phyloP scores from a whole-genome alignment of 2,329 filamentous ascomycete genomes.

The Tolypocladium ovalisporum region DNA sequence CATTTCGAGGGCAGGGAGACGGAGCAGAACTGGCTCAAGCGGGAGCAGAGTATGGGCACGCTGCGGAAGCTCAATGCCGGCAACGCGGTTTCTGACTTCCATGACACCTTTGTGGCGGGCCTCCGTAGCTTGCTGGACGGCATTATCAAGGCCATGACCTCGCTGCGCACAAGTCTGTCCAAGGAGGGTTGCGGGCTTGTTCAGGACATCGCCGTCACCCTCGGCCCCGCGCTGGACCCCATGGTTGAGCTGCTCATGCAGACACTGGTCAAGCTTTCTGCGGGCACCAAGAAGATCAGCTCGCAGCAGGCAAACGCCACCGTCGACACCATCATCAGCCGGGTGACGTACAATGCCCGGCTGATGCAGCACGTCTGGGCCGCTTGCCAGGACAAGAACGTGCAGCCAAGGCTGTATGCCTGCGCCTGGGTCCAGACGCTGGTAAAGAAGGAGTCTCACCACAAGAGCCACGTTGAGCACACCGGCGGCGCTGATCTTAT shows the following conservation, averaged over 20 bases:
- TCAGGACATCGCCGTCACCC: conserved; percentile 70
- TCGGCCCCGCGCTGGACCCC: conserved; percentile 70
- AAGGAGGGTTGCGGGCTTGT: conserved; percentile 76
- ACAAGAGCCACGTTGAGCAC: conserved; percentile 78
- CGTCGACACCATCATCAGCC: conserved; percentile 69
- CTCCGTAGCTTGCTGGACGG: conserved; percentile 73
- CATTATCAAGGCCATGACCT: conserved; percentile 75
- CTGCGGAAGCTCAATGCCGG: conserved; percentile 71
- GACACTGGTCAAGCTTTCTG: conserved; percentile 79
- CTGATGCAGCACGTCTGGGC: conserved; percentile 77
- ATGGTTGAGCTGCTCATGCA: conserved; percentile 89
- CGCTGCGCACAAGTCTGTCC: conserved; percentile 79
- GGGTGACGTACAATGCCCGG: conserved; percentile 67
- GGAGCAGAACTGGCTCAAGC: conserved; percentile 81
- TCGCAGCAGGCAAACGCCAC: conserved; percentile 73
- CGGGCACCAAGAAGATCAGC: conserved; percentile 83
- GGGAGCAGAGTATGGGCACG: conserved; percentile 71
- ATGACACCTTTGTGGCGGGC: conserved; percentile 55
- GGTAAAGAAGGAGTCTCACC: conserved; percentile 62
- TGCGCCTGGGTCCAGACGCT: conserved; percentile 77
- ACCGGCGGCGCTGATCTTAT: conserved; percentile 71
- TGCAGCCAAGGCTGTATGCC: conserved; percentile 70
- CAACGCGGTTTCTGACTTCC: conserved; percentile 71
- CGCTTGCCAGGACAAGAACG: conserved; percentile 87
- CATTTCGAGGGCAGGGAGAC: conserved; percentile 82